Percentiles rank a stretch among this genome's conserved stretches.
Evolutionary conservation across 1,284 basidiomycete species (phyloP).

Genomic region (Cryptococcus depauperatus): DNA sequence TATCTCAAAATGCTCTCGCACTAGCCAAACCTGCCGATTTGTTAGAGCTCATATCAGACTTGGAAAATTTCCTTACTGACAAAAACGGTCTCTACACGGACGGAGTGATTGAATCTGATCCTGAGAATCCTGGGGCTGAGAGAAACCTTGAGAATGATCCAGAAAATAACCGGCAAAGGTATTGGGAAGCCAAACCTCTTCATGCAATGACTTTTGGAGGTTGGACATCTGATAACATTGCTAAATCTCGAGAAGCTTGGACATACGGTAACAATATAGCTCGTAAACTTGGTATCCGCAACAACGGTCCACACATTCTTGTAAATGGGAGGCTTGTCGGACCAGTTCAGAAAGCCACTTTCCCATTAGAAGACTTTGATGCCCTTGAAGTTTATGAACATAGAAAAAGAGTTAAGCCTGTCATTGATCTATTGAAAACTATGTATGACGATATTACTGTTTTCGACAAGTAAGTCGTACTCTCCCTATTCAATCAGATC

Average conservation of each 20-base stretch:
- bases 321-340: conserved; percentile 75
- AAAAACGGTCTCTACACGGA: conserved; percentile 17
- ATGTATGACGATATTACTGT: conserved; percentile 48
- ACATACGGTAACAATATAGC: conserved; percentile 20
- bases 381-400: conserved; percentile 64
- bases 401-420: conserved; percentile 58
- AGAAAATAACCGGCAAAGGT: neutral
- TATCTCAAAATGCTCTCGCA: conserved; percentile 20
- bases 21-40: conserved; percentile 26
- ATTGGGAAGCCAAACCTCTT: conserved; percentile 7
- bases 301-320: conserved; percentile 56
- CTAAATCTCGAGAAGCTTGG: conserved; percentile 39
- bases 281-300: conserved; percentile 50
- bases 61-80: conserved; percentile 14
- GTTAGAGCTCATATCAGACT: conserved; percentile 27
- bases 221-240: conserved; percentile 13
- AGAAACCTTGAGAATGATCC: neutral
- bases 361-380: conserved; percentile 59
- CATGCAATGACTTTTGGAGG: conserved; percentile 4
- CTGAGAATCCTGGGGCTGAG: neutral
- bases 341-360: conserved; percentile 53
- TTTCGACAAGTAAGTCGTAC: conserved; percentile 47
- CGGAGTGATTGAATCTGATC: conserved; percentile 9
- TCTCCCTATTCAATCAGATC: neutral
- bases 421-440: conserved; percentile 56